phyloP scores from a whole-genome alignment of 2,329 filamentous ascomycete species.

The Aspergillus fructus region DNA sequence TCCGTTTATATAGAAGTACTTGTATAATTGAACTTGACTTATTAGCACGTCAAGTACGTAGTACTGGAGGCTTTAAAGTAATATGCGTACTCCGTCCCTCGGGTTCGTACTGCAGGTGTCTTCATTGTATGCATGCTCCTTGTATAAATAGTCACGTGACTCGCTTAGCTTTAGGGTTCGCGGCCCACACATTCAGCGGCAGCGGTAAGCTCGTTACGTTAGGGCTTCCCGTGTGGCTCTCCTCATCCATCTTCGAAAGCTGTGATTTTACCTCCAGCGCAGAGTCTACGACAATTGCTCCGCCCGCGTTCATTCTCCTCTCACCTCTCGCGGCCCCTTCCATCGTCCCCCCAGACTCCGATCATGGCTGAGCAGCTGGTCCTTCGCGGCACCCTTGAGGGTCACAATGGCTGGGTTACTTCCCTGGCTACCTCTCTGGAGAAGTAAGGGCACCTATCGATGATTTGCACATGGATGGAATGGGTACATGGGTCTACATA shows the following conservation, averaged over 20 bases:
- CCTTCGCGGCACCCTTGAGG: constrained; percentile 95
- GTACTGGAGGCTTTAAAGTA: too few species aligned
- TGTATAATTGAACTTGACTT: neutral
- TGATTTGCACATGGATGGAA: constrained; percentile 12
- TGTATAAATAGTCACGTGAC: constrained; percentile 25
- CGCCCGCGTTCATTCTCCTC: constrained; percentile 38
- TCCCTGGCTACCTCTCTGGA: constrained; percentile 97
- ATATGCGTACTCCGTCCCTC: too few species aligned
- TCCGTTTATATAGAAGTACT: neutral
- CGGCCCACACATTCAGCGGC: constrained; percentile 23
- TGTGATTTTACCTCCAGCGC: constrained; percentile 39
- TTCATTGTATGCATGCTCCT: neutral
- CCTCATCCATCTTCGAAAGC: constrained; percentile 34
- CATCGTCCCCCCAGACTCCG: constrained; percentile 38
- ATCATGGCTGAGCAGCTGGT: constrained; percentile 90
- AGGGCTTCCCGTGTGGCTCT: constrained; percentile 26
- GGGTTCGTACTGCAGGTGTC: too few species aligned
- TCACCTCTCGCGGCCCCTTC: constrained; percentile 38
- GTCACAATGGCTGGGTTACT: constrained; percentile 99
- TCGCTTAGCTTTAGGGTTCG: constrained; percentile 34
- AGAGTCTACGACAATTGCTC: constrained; percentile 43
- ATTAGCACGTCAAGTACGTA: neutral
- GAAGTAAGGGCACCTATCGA: constrained; percentile 66
- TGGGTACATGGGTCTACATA: constrained; percentile 15
- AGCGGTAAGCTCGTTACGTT: constrained; percentile 21